Base-by-base conservation (phyloP, 2,329 filamentous ascomycete species). In the Nemania bipapillata region DNA sequence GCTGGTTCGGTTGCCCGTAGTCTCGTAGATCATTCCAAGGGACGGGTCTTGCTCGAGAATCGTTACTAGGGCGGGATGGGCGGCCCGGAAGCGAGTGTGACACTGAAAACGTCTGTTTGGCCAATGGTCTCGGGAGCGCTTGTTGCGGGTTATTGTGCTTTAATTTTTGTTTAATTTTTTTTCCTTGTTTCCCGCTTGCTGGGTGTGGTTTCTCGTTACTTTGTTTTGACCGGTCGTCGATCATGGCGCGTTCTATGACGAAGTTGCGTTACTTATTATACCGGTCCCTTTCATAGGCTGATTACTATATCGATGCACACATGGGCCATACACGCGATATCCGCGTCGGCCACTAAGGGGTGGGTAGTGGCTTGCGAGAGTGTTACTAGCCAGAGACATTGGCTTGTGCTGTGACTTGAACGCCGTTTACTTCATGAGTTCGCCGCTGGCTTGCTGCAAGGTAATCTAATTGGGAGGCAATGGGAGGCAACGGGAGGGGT, bases 11-110 rank as follows among this genome's bases (percentile, higher is more conserved):
- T 63, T 53, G 65, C n/a, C 63, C 57, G 49, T 64, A 50, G 59
- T 40, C 53, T 45, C 58, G 63, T 67, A 62, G 66, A 71, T 69
- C 66, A 57, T 62, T 62, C 47, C 47, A 56, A 53, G 56, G 58
- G 24, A 60, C 30, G 55, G 63, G 49, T 66, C 28, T 50, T 58
- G 57, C 69, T 63, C 37, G 65, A 63, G n/a, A 42, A 50, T 61
- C 59, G 17, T 61, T 57, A 28, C 45, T 68, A 63, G 56, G 42
- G 70, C 63, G 68, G 70, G 68, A 68, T 59, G 56, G 52, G 57
- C 70, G 70, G 68, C 59, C 70, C 70, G 70, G 64, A 72, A 68
- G 68, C 70, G 70, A 70, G 42, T 72, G 63, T 22, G 52, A 72
- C 70, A 61, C 54, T 68, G 62, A 50, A 68, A 63, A 63, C 47